A percentile compares a stretch with the other conserved stretches of the same genome.
Evolutionary conservation across 2,329 filamentous ascomycete species (phyloP).

Genomic region (Neofusicoccum cordaticola): DNA sequence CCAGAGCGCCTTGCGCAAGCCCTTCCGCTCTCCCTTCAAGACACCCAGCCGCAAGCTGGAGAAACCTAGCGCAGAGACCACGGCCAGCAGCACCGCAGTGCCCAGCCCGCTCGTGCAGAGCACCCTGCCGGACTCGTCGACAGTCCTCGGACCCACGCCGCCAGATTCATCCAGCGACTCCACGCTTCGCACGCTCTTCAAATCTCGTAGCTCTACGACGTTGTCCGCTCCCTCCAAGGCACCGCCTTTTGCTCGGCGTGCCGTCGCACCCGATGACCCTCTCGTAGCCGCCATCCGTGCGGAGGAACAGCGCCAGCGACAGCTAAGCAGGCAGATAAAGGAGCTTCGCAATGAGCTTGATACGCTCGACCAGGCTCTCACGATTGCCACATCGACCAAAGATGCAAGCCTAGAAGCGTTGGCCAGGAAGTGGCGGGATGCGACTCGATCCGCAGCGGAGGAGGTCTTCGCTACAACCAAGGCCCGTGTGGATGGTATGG

Average conservation of each 20-base stretch:
- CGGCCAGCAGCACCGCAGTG: not conserved
- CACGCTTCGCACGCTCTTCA: slow-evolving; percentile 26
- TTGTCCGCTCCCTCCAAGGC: slow-evolving; percentile 19
- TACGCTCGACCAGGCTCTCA: slow-evolving; percentile 44
- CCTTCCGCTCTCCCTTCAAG: slow-evolving; percentile 69
- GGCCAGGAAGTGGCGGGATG: slow-evolving; percentile 59
- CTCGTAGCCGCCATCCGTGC: not conserved
- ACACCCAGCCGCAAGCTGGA: slow-evolving; percentile 28
- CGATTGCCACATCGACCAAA: slow-evolving; percentile 33
- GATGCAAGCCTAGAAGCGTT: slow-evolving; percentile 58
- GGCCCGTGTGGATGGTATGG: slow-evolving; percentile 61
- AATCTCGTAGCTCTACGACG: slow-evolving; percentile 2
- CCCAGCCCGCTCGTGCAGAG: slow-evolving; percentile 7
- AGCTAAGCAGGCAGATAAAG: slow-evolving; percentile 17
- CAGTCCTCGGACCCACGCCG: not conserved
- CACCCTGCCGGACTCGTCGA: not conserved
- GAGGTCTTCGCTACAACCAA: slow-evolving; percentile 62
- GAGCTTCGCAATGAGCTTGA: slow-evolving; percentile 37
- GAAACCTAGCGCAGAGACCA: not conserved
- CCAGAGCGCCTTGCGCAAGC: slow-evolving; percentile 60
- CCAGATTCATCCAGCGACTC: slow-evolving; percentile 21
- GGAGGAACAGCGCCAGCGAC: slow-evolving; percentile 8
- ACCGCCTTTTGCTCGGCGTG: slow-evolving; percentile 13
- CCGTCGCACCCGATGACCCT: not conserved
- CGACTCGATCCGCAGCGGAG: slow-evolving; percentile 63